Evolutionary conservation across 192 early-diverging fungal species (phyloP).

Genomic region (Entomortierella parvispora): DNA sequence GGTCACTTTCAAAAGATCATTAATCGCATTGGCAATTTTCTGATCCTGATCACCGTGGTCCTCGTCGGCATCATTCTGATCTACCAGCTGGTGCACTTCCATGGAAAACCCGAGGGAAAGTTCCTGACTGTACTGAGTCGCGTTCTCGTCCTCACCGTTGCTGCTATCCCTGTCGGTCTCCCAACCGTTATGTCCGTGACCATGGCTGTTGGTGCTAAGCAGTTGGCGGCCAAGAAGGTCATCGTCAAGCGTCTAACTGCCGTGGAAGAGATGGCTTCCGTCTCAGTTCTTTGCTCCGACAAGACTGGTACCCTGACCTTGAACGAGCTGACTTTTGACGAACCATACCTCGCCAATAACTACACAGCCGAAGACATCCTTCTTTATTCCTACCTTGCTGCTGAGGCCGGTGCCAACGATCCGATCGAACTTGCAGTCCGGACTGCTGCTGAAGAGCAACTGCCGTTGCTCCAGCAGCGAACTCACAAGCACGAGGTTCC

Average conservation of each 20-base stretch:
- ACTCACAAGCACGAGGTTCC: slow-evolving; percentile 73
- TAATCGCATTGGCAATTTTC: slow-evolving; percentile 88
- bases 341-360: slow-evolving; percentile 70
- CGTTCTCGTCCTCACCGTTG: slow-evolving; percentile 84
- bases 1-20: slow-evolving; percentile 96
- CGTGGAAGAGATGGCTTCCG: slow-evolving; percentile 53
- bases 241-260: slow-evolving; percentile 89
- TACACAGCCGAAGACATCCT: slow-evolving; percentile 76
- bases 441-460: slow-evolving; percentile 68
- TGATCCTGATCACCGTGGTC: slow-evolving; percentile 72
- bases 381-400: slow-evolving; percentile 70
- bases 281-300: slow-evolving; percentile 72
- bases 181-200: slow-evolving; percentile 89
- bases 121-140: slow-evolving; percentile 69
- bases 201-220: slow-evolving; percentile 86
- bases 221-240: slow-evolving; percentile 84
- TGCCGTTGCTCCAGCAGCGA: slow-evolving; percentile 66
- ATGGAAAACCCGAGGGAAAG: slow-evolving; percentile 52
- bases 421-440: slow-evolving; percentile 84
- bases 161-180: slow-evolving; percentile 87
- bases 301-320: slow-evolving; percentile 87
- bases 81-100: slow-evolving; percentile 66
- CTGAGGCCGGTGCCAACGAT: slow-evolving; percentile 66
- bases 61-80: slow-evolving; percentile 81
- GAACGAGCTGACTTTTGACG: slow-evolving; percentile 86